Evolutionary conservation across 768 basidiomycete species (phyloP).

Genomic region (Lactarius pseudohatsudake): DNA sequence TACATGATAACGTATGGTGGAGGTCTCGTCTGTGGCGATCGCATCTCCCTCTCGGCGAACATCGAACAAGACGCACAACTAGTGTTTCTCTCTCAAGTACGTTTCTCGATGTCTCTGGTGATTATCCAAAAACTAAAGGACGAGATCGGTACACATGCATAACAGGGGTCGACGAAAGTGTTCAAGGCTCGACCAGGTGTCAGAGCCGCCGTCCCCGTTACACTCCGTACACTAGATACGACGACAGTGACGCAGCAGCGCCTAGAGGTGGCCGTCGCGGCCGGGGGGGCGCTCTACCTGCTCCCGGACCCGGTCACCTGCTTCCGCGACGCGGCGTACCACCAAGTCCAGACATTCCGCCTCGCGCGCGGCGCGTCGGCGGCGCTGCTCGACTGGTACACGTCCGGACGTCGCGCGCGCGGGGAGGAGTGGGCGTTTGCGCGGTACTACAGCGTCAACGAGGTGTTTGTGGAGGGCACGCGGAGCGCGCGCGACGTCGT

Average conservation of each 20-base stretch:
- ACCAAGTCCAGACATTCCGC: constrained; percentile 78
- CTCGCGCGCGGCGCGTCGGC: constrained; percentile 61
- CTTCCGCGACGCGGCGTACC: constrained; percentile 80
- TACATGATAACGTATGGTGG: constrained; percentile 90
- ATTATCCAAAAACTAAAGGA: not conserved
- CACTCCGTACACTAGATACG: not conserved
- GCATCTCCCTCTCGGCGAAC: constrained; percentile 58
- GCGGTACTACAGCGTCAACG: constrained; percentile 82
- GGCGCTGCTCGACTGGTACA: constrained; percentile 87
- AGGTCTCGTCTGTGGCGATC: constrained; percentile 86
- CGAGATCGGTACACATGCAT: not conserved
- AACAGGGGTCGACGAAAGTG: constrained; percentile 89
- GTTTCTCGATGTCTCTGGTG: not conserved
- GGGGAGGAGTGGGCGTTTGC: constrained; percentile 92
- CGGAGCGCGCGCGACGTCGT: constrained; percentile 75
- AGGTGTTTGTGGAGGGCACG: constrained; percentile 64
- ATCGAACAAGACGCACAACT: constrained; percentile 59
- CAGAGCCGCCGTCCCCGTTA: constrained; percentile 44
- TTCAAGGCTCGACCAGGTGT: constrained; percentile 77
- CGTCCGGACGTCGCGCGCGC: constrained; percentile 77
- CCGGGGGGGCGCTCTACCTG: constrained; percentile 63
- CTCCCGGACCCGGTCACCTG: constrained; percentile 94
- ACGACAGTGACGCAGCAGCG: constrained; percentile 54
- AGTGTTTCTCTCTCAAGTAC: constrained; percentile 82
- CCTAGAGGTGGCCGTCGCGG: constrained; percentile 55